Base-by-base conservation (phyloP, 495 filamentous ascomycete genomes). In the Neurospora sp. region DNA sequence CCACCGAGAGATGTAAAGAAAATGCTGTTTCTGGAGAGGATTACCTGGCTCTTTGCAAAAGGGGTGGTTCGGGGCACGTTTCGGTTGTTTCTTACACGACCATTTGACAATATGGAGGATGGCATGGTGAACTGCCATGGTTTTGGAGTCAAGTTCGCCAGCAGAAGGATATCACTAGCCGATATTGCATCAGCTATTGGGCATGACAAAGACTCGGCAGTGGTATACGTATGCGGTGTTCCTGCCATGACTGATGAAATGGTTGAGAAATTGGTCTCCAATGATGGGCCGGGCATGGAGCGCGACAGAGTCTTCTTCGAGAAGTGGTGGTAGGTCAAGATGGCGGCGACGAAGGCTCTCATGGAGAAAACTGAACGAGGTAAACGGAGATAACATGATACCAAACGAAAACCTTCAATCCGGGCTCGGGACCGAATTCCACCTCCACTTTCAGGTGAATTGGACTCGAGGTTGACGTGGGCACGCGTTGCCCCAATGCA, bases 171-270 rank as follows among this genome's bases (percentile, higher is more conserved):
- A 38, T 79, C 70, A n/a, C 72, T 83, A 0, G 69, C 80, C 0
- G 90, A 91, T 79, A 74, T 92, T 0, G 75, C 79, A 7, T 78
- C 76, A 5, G 85, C 84, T 0, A 69, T 90, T 12, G 87, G 88
- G 0, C 74, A 77, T 5, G 82, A 86, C 68, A 84, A 87, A 41
- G 72, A 78, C 8, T 74, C 80, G 0, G 87, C 89, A 3, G 88
- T 93, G 1, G 89, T 87, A 44, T 97, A 95, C 78, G 85, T 97
- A 0, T 96, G 94, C 78, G 93, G 94, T 8, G 90, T 92, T 18
- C 91, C 91, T 20, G 71, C 71, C 10, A 96, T 96, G 93, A 95
- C 92, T 3, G 93, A 96, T 81, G 86, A 90, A 71, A 86, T 94
- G 74, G 92, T 94, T 0, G 83, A 83, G n/a, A 73, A 70, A 27